These are phyloP conservation scores for Globisporangium splendens DNA, from an alignment of 352 stramenopile genomes.

Conservation along the genomic window DNA sequence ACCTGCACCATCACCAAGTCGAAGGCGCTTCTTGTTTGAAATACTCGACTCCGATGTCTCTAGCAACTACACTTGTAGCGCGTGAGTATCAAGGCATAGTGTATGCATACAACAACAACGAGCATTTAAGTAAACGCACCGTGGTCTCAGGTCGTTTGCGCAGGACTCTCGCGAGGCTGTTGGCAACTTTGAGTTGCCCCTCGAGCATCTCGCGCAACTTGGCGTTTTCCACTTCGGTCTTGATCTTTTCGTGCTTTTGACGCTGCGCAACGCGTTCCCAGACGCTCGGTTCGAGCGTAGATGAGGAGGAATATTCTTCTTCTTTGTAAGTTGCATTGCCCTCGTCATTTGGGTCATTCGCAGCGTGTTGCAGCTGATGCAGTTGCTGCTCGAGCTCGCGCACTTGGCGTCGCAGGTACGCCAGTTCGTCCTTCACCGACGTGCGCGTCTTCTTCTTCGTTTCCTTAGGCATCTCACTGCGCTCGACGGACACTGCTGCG, in stretches of 20 bases:
- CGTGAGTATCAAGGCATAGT: too few species aligned
- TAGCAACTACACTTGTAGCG: too few species aligned
- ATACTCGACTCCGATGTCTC: too few species aligned
- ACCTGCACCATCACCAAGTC: neutral
- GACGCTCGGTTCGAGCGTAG: neutral
- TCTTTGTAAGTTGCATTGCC: too few species aligned
- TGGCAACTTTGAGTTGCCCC: constrained; percentile 26
- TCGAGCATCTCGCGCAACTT: constrained; percentile 22
- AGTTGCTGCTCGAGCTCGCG: constrained; percentile 21
- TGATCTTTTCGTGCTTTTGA: constrained; percentile 30
- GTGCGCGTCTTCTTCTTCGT: constrained; percentile 7
- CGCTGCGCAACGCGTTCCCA: constrained; percentile 36
- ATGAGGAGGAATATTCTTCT: too few species aligned
- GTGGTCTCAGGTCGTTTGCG: constrained; percentile 19
- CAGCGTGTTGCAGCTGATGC: neutral
- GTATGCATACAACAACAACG: neutral
- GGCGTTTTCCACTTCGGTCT: constrained; percentile 33
- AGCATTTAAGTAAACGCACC: neutral
- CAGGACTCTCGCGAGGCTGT: constrained; percentile 24
- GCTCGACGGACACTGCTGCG: too few species aligned
- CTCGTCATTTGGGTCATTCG: too few species aligned
- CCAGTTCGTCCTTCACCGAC: constrained; percentile 21
- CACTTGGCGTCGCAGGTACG: constrained; percentile 23
- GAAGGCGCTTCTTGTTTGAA: constrained; percentile 3
- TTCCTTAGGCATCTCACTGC: neutral